Evolutionary conservation across 495 filamentous ascomycete species (phyloP).

Genomic region (Podospora pseudopauciseta): DNA sequence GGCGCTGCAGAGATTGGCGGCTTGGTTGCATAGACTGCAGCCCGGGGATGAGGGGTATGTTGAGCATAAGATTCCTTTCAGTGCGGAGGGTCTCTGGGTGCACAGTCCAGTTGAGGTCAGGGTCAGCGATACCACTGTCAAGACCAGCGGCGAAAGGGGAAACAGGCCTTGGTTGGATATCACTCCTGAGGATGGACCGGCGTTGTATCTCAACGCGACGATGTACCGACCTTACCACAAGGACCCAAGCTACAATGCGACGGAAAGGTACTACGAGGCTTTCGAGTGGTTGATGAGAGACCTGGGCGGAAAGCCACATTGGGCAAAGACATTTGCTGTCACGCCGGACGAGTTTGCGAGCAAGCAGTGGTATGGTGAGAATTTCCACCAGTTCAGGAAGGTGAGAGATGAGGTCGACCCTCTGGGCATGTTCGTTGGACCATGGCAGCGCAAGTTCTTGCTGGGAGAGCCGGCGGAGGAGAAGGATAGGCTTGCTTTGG

Average conservation of each 20-base stretch:
- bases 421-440: slow-evolving; percentile 85
- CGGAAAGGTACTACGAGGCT: slow-evolving; percentile 77
- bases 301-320: slow-evolving; percentile 85
- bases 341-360: slow-evolving; percentile 52
- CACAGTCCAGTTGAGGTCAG: slow-evolving; percentile 94
- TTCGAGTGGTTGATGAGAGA: slow-evolving; percentile 97
- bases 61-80: slow-evolving; percentile 74
- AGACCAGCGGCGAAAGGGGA: slow-evolving; percentile 33
- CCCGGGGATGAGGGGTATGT: slow-evolving; percentile 51
- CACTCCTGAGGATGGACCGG: slow-evolving; percentile 59
- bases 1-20: slow-evolving; percentile 73
- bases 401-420: slow-evolving; percentile 76
- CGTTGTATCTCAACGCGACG: slow-evolving; percentile 92
- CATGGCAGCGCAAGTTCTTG: slow-evolving; percentile 79
- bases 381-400: slow-evolving; percentile 60
- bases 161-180: slow-evolving; percentile 76
- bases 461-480: slow-evolving; percentile 36
- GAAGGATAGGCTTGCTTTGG: slow-evolving; percentile 29
- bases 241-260: slow-evolving; percentile 68
- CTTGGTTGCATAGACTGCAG: slow-evolving; percentile 71
- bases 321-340: slow-evolving; percentile 90
- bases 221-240: slow-evolving; percentile 84
- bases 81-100: slow-evolving; percentile 72
- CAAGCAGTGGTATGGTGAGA: slow-evolving; percentile 45
- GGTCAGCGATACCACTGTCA: slow-evolving; percentile 67